These are phyloP conservation scores for Apostasia ramifera DNA, from an alignment of 106 monocot genomes.

Conservation along the genomic window DNA sequence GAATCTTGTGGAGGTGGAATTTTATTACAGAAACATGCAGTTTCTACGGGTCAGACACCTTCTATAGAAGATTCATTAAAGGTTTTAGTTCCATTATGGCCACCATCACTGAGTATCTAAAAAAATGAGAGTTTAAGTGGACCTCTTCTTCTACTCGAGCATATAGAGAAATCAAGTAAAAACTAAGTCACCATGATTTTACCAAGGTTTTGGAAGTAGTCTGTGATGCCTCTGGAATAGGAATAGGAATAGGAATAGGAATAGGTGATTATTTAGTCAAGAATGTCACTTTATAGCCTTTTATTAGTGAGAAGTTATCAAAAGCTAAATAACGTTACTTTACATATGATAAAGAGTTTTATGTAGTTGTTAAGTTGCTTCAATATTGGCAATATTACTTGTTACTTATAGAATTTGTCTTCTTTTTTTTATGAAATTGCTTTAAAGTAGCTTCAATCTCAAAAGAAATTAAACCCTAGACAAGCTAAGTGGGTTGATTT, in stretches of 20 bases:
- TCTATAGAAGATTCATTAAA: not conserved
- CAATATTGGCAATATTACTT: not conserved
- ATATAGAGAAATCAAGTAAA: not conserved
- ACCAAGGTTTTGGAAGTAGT: not conserved
- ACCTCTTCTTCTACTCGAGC: not conserved
- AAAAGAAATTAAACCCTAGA: not conserved
- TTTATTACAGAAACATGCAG: not conserved
- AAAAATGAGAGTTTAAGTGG: not conserved
- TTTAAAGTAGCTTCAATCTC: not conserved
- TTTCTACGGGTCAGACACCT: not conserved
- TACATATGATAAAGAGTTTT: not conserved
- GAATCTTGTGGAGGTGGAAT: too few relatives aligned
- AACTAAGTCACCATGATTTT: not conserved
- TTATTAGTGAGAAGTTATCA: too few relatives aligned
- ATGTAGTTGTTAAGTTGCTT: not conserved
- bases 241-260: too few relatives aligned
- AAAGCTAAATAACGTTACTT: not conserved
- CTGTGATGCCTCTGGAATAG: too few relatives aligned
- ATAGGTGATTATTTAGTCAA: too few relatives aligned
- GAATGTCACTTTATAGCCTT: too few relatives aligned
- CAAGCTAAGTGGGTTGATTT: not conserved
- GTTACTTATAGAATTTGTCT: not conserved
- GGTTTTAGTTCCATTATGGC: not conserved
- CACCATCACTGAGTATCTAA: not conserved
- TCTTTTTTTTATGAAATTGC: not conserved